Evolutionary conservation across 73 alveolate species (phyloP), one percentile per base, ranked within the genome.

Genomic region (Effrenium voratum): DNA sequence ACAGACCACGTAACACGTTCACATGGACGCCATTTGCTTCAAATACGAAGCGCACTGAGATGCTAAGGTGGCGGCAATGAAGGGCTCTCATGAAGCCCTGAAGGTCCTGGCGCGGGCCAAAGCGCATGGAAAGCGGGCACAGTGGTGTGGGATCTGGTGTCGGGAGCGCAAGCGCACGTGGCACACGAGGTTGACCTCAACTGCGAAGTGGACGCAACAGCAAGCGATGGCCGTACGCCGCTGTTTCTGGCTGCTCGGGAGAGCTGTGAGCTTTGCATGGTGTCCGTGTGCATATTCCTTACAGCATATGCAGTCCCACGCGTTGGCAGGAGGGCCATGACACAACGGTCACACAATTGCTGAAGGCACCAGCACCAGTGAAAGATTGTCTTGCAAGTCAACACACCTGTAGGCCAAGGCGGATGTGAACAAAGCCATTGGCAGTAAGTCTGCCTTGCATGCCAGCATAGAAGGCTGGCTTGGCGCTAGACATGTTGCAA

Each of bases 1-100:
- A n/a, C n/a, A n/a, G n/a, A n/a, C n/a, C n/a, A n/a, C n/a, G n/a
- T n/a, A n/a, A n/a, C n/a, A n/a, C n/a, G n/a, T n/a, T n/a, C n/a
- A n/a, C n/a, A n/a, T n/a, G n/a, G n/a, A n/a, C n/a, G n/a, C n/a
- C n/a, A n/a, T n/a, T n/a, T n/a, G n/a, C n/a, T n/a, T n/a, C n/a
- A n/a, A n/a, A n/a, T n/a, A n/a, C n/a, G n/a, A n/a, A n/a, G n/a
- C n/a, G n/a, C n/a, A n/a, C n/a, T n/a, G n/a, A n/a, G n/a, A n/a
- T n/a, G n/a, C n/a, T n/a, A 13, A 75, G 90, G 90, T 50, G 49
- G 92, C 92, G 5, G 92, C 92, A 13, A 82, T 82, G 92, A 82
- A 82, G 73, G 92, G 92, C 10, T 36, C 1, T 0, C 16, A 49
- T n/a, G 75, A 82, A 24, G 38, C 76, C 24, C 73, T 82, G 92